A percentile compares a stretch with the other conserved stretches of the same genome.
Evolutionary conservation across 768 basidiomycete genomes (phyloP).

Genomic region (Auricularia sp.): DNA sequence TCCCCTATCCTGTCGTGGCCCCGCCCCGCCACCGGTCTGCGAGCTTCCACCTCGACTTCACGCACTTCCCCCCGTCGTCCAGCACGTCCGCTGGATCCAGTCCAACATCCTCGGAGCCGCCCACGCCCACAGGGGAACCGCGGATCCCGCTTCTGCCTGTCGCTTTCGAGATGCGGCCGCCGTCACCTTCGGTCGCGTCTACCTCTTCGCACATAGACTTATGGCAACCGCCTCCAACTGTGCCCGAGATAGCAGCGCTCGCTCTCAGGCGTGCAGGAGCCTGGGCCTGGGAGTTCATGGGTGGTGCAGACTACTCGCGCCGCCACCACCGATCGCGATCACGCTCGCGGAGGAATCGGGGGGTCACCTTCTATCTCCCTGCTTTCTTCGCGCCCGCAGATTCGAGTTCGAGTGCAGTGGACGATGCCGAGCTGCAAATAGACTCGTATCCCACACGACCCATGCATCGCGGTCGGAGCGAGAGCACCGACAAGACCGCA

Average conservation of each 20-base stretch:
- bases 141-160: constrained; percentile 49
- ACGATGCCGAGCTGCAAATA: background rate
- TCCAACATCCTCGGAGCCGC: constrained; percentile 26
- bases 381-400: constrained; percentile 55
- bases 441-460: background rate
- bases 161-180: constrained; percentile 46
- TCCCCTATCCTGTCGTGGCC: constrained; percentile 59
- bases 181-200: constrained; percentile 47
- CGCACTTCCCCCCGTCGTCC: constrained; percentile 28
- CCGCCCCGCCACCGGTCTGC: constrained; percentile 63
- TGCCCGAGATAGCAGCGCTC: constrained; percentile 40
- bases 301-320: constrained; percentile 31
- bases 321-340: constrained; percentile 36
- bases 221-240: constrained; percentile 26
- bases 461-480: background rate
- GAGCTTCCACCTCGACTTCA: constrained; percentile 58
- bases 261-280: constrained; percentile 30
- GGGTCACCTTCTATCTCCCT: constrained; percentile 73
- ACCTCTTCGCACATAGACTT: constrained; percentile 33
- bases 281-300: constrained; percentile 38
- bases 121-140: constrained; percentile 37
- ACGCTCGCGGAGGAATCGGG: constrained; percentile 36
- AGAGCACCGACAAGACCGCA: background rate
- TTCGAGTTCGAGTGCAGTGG: constrained; percentile 1
- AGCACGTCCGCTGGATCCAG: constrained; percentile 2